Conservation (phyloP, 2,329 filamentous ascomycete species). For the Diplodia seriata region DNA sequence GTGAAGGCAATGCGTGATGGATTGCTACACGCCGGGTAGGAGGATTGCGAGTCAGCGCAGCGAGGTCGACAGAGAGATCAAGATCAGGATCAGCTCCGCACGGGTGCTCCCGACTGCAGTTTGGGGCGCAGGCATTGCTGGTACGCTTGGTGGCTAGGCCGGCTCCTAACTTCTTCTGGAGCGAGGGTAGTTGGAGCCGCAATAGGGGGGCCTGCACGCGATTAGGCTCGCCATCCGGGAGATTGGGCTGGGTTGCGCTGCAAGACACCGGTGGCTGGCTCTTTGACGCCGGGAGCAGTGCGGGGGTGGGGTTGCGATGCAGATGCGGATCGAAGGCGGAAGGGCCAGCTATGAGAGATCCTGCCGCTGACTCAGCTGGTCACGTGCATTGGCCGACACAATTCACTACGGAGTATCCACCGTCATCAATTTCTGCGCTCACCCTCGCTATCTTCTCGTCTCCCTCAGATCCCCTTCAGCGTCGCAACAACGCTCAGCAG, state of each 20-base stretch:
- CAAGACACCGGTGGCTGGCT: background rate
- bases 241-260: no score
- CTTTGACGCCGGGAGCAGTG: background rate
- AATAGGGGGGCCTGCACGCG: no score
- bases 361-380: background rate
- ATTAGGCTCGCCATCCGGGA: no score
- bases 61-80: background rate
- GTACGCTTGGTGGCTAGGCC: background rate
- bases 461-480: conserved; percentile 4
- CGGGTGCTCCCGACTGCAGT: conserved; percentile 27
- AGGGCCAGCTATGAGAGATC: background rate
- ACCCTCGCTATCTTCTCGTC: no score
- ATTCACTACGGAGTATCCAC: background rate
- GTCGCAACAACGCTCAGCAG: conserved; percentile 16
- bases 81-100: background rate
- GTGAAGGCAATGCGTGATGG: no score
- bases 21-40: no score
- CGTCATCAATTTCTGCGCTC: no score
- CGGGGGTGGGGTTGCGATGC: background rate
- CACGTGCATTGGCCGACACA: background rate
- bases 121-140: conserved; percentile 10
- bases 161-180: background rate
- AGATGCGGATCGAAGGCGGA: background rate
- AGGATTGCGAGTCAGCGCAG: background rate
- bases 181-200: background rate